Conservation (phyloP, 1,139 yeast genomes). For the Geotrichum phurueaensis region DNA sequence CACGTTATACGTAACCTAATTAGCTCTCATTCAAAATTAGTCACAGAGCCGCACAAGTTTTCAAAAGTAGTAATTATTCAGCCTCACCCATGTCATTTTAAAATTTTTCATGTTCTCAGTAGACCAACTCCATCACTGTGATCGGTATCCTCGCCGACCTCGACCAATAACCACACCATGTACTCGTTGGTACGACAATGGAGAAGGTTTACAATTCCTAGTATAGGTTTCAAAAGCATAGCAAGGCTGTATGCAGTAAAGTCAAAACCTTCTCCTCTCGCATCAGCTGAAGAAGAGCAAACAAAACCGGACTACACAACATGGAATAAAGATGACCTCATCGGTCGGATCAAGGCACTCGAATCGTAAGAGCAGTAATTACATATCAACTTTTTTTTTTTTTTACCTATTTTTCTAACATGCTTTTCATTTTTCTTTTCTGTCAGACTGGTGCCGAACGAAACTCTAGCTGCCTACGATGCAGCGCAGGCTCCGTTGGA, state of each 20-base stretch:
- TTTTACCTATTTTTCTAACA: neutral
- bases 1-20: neutral
- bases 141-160: neutral
- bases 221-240: neutral
- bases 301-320: neutral
- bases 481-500: neutral
- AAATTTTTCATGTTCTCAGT: neutral
- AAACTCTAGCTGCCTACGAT: neutral
- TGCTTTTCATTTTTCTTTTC: neutral
- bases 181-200: neutral
- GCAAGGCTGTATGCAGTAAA: neutral
- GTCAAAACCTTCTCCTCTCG: neutral
- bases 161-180: neutral
- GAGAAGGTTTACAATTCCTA: neutral
- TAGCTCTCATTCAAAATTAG: neutral
- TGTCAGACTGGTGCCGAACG: neutral
- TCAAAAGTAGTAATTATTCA: neutral
- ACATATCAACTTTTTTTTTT: neutral
- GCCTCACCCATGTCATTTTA: neutral
- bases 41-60: neutral
- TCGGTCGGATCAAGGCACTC: conserved; percentile 44
- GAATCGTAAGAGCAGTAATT: conserved; percentile 33
- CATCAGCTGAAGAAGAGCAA: neutral
- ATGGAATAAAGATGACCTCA: conserved; percentile 51
- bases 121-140: neutral